phyloP scores from a whole-genome alignment of 305 asterid genomes.

The Solanum hybrid region DNA sequence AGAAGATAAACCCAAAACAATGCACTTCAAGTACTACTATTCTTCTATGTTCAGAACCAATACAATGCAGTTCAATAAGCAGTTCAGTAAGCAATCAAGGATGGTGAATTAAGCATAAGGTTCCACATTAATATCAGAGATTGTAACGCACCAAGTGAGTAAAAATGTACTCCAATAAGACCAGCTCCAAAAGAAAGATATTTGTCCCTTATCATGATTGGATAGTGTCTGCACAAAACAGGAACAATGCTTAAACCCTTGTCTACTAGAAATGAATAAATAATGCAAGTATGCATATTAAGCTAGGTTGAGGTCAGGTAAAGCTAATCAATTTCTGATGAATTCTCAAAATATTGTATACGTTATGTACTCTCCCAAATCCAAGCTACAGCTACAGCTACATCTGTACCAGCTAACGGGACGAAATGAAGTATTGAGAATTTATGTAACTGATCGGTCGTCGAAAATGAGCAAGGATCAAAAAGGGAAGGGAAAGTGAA shows the following conservation, averaged over 20 bases:
- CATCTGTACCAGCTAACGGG: not conserved
- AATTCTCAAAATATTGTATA: not conserved
- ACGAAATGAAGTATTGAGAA: not conserved
- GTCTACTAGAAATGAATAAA: not conserved
- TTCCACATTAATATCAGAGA: not conserved
- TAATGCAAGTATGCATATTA: not conserved
- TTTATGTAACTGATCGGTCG: not conserved
- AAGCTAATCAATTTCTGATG: not conserved
- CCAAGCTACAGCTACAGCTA: not conserved
- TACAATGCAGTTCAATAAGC: not conserved
- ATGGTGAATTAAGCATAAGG: not conserved
- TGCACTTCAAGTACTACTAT: not conserved
- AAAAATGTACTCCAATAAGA: conserved; percentile 75
- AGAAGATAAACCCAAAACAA: not conserved
- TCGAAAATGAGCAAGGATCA: not conserved
- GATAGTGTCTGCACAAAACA: conserved; percentile 32
- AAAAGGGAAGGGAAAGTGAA: not conserved
- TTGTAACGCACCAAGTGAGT: conserved; percentile 54
- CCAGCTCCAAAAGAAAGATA: conserved; percentile 78
- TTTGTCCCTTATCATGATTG: conserved; percentile 38
- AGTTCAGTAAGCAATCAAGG: not conserved
- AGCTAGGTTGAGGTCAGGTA: not conserved
- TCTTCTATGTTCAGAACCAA: not conserved
- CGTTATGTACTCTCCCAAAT: not conserved
- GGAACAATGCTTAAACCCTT: not conserved